Conservation (phyloP, 2,329 filamentous ascomycete species). For the Talaromyces sp. region DNA sequence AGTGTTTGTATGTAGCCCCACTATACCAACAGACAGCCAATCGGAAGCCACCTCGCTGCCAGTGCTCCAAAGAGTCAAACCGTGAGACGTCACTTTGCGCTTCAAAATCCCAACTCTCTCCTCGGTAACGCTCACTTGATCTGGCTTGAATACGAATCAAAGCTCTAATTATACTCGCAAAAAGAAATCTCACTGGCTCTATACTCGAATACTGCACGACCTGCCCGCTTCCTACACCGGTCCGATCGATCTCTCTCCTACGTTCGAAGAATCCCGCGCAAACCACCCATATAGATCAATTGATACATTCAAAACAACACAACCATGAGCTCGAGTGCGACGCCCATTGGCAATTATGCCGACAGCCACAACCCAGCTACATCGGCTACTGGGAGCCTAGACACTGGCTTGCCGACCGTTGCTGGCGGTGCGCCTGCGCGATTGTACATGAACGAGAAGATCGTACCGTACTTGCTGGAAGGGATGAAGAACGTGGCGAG, state of each 20-base stretch:
- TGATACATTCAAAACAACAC: background rate
- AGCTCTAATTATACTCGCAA: background rate
- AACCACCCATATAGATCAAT: background rate
- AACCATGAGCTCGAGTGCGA: conserved; percentile 11
- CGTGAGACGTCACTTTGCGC: background rate
- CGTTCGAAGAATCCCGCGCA: background rate
- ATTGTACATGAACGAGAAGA: conserved; percentile 66
- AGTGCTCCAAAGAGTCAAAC: no score
- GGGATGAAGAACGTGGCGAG: conserved; percentile 70
- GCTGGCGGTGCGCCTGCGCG: conserved; percentile 65
- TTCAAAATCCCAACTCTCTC: background rate
- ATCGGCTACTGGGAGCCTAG: conserved; percentile 1
- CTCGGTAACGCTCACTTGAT: background rate
- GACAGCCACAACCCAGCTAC: conserved; percentile 3
- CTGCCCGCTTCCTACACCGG: background rate
- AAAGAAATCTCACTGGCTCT: background rate
- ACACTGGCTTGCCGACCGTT: conserved; percentile 7
- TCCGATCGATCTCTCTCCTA: background rate
- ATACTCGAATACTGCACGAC: background rate
- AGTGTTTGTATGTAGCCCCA: background rate
- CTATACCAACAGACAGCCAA: background rate
- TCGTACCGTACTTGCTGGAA: conserved; percentile 64
- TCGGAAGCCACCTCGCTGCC: background rate
- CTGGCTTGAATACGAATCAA: background rate
- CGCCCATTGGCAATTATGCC: conserved; percentile 3